Base-by-base conservation (phyloP, 495 filamentous ascomycete genomes). In the Pseudoneurospora amorphoporcata region DNA sequence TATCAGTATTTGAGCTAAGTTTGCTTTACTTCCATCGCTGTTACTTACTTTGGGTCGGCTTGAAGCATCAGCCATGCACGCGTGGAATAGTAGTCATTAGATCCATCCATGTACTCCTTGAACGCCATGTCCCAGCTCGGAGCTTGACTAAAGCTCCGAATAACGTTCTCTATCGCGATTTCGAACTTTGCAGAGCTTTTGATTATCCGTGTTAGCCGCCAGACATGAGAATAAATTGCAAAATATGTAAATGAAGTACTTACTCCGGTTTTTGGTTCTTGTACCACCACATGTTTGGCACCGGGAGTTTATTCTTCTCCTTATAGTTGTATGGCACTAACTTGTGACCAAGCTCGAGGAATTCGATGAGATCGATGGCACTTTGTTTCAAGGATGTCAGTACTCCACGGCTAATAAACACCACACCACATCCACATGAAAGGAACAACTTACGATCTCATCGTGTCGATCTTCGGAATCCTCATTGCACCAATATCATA, bases 401-500 rank as follows among this genome's bases (percentile, higher is more conserved):
- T 58, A 47, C 5, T 3, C 19, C 45, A 5, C 42, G 8, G 42
- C 6, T 45, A 23, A 23, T 23, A 23, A 23, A 23, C 23, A 23
- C 23, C 23, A 23, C 23, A 23, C 23, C 23, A 23, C 23, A 23
- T 23, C 23, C 23, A 23, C 23, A 23, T 23, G 23, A 23, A 23
- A 23, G 23, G 23, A 23, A 23, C 23, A 39, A 70, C 76, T 39
- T 69, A 71, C 17, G 8, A 39, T 9, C 29, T 23, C 80, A 83
- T 81, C 4, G 77, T 65, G 4, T 39, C 16, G 32, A 73, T 81
- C 17, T 80, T 37, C 7, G 83, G 83, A 71, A 77, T 83, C 39
- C 83, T 72, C 83, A 84, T 85, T 3, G 81, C 82, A 2, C 83
- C 84, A 35, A 82, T 77, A 74, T 85, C 83, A 70, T 80, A 85